Evolutionary conservation across 2,329 filamentous ascomycete genomes (phyloP).

Genomic region (Monosporascus sp.): DNA sequence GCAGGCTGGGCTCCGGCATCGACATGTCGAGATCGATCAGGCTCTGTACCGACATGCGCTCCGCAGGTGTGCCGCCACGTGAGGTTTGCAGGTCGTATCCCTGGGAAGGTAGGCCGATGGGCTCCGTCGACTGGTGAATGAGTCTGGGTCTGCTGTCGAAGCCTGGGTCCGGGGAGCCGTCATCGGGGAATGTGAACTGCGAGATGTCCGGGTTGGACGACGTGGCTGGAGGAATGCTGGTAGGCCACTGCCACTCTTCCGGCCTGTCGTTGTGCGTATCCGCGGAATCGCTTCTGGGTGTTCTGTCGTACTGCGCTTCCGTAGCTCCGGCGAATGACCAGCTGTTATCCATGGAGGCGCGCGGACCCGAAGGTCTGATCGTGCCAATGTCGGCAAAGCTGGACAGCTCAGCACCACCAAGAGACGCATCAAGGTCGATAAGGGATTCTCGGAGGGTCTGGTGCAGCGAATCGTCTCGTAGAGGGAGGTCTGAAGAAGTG

Average conservation of each 20-base stretch:
- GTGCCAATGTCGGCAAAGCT: conserved; percentile 58
- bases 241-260: conserved; percentile 55
- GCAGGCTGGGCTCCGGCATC: conserved; percentile 42
- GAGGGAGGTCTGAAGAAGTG: conserved; percentile 48
- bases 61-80: conserved; percentile 29
- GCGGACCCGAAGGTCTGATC: conserved; percentile 40
- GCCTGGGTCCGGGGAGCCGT: conserved; percentile 20
- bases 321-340: conserved; percentile 35
- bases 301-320: conserved; percentile 37
- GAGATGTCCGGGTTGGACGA: conserved; percentile 49
- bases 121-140: conserved; percentile 47
- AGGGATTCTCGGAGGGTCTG: conserved; percentile 54
- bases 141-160: conserved; percentile 37
- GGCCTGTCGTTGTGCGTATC: conserved; percentile 47
- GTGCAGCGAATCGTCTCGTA: conserved; percentile 51
- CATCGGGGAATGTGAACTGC: conserved; percentile 41
- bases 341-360: conserved; percentile 44
- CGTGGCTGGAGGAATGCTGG: conserved; percentile 43
- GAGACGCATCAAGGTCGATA: conserved; percentile 58
- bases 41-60: conserved; percentile 36
- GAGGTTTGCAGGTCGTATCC: conserved; percentile 36
- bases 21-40: conserved; percentile 53
- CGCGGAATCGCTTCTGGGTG: conserved; percentile 53
- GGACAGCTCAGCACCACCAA: conserved; percentile 50
- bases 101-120: conserved; percentile 34